Evolutionary conservation across 2,329 filamentous ascomycete species (phyloP).

Genomic region (Cordyceps farinosa): DNA sequence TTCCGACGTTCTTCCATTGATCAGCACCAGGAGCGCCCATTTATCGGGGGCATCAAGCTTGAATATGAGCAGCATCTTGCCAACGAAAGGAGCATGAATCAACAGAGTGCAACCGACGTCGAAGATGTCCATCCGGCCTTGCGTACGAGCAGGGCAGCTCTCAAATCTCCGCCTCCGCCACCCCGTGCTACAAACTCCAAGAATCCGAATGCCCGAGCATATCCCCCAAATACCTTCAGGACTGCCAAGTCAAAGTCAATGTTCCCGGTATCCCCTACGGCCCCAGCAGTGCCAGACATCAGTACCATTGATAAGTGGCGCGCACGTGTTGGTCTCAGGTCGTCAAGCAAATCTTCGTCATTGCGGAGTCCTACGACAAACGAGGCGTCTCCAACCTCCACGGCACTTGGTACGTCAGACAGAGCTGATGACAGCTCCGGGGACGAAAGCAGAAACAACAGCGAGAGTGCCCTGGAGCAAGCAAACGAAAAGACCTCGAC

Average conservation of each 20-base stretch:
- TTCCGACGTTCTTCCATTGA: conserved; percentile 33
- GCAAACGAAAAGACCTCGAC: not conserved
- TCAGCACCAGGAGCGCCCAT: conserved; percentile 30
- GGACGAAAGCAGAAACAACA: not conserved
- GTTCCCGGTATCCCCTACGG: conserved; percentile 27
- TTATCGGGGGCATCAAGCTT: conserved; percentile 41
- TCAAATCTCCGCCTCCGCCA: conserved; percentile 26
- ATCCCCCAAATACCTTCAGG: conserved; percentile 38
- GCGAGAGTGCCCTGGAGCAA: not conserved
- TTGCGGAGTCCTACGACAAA: conserved; percentile 1
- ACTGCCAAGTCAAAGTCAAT: conserved; percentile 26
- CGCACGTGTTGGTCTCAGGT: conserved; percentile 26
- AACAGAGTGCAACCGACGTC: conserved; percentile 25
- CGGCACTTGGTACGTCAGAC: not conserved
- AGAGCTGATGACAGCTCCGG: not conserved
- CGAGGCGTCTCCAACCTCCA: not conserved
- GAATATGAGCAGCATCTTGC: conserved; percentile 37
- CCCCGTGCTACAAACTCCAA: conserved; percentile 22
- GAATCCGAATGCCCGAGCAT: conserved; percentile 29
- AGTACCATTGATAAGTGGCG: conserved; percentile 34
- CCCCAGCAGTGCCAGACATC: conserved; percentile 29
- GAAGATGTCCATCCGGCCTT: conserved; percentile 34
- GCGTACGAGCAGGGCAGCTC: conserved; percentile 27
- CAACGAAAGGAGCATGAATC: conserved; percentile 28
- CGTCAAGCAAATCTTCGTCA: conserved; percentile 14